Evolutionary conservation across 129 eudicot species (phyloP).

Genomic region (Artemisia tridentata): DNA sequence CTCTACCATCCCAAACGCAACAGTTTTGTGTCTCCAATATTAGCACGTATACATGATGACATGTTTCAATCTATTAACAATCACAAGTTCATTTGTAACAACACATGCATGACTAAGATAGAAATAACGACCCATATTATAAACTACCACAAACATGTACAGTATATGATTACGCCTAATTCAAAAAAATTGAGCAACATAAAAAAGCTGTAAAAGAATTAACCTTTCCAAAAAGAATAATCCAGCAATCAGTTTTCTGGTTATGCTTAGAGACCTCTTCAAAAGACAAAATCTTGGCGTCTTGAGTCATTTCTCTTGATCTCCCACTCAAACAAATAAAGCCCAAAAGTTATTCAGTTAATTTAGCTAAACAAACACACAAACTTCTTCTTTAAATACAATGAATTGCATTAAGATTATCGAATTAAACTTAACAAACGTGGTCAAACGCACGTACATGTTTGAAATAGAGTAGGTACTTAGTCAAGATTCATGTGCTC

Average conservation of each 20-base stretch:
- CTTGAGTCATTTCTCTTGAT: slow-evolving; percentile 37
- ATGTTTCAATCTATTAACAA: too few species aligned
- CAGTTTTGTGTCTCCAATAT: too few species aligned
- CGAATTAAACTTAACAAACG: slow-evolving; percentile 21
- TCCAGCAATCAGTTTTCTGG: slow-evolving; percentile 62
- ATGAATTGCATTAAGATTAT: not conserved
- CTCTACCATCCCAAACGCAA: too few species aligned
- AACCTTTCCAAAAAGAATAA: slow-evolving; percentile 69
- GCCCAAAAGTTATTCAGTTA: not conserved
- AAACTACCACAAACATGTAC: too few species aligned
- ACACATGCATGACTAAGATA: too few species aligned
- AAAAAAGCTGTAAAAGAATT: slow-evolving; percentile 4
- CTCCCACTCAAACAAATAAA: slow-evolving; percentile 1
- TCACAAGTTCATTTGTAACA: too few species aligned
- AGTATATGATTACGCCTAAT: too few species aligned
- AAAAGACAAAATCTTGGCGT: slow-evolving; percentile 34
- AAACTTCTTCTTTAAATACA: not conserved
- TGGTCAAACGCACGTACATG: too few species aligned
- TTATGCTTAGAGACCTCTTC: slow-evolving; percentile 58
- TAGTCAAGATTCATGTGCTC: not conserved
- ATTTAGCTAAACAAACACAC: not conserved
- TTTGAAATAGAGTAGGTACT: too few species aligned
- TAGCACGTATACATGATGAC: too few species aligned
- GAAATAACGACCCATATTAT: too few species aligned
- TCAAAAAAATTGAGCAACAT: too few species aligned